Percentiles rank a stretch among this genome's conserved stretches.
Evolutionary conservation across 192 early-diverging fungal species (phyloP).

Genomic region (Coemansia sp.): DNA sequence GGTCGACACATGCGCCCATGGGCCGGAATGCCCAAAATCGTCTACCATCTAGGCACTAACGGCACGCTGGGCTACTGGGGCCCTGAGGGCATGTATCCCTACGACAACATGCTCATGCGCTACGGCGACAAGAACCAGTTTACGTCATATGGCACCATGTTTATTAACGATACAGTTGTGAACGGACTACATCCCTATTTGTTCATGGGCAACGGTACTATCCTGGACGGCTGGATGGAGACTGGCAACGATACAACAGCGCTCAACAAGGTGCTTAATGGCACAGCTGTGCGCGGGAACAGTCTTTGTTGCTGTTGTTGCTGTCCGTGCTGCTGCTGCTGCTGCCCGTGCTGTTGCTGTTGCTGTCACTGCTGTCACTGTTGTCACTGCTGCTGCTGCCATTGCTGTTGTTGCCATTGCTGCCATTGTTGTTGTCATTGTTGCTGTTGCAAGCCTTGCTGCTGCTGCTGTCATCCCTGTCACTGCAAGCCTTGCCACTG

Average conservation of each 20-base stretch:
- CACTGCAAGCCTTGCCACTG: slow-evolving; percentile 42
- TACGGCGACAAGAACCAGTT: slow-evolving; percentile 46
- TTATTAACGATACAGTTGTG: slow-evolving; percentile 46
- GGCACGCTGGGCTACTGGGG: slow-evolving; percentile 45
- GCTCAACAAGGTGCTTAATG: slow-evolving; percentile 38
- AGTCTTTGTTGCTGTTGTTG: slow-evolving; percentile 28
- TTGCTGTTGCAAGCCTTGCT: slow-evolving; percentile 47
- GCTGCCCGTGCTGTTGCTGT: slow-evolving; percentile 29
- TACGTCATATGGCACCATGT: slow-evolving; percentile 47
- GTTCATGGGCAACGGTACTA: slow-evolving; percentile 46
- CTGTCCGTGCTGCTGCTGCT: slow-evolving; percentile 25
- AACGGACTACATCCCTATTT: slow-evolving; percentile 43
- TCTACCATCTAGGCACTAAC: slow-evolving; percentile 32
- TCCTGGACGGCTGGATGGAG: slow-evolving; percentile 50
- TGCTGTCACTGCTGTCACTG: slow-evolving; percentile 27
- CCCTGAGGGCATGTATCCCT: slow-evolving; percentile 46
- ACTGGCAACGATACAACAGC: slow-evolving; percentile 42
- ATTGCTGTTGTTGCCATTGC: slow-evolving; percentile 37
- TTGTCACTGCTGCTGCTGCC: slow-evolving; percentile 30
- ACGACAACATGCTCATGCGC: slow-evolving; percentile 40
- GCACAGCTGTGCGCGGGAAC: slow-evolving; percentile 32
- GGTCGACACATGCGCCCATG: slow-evolving; percentile 27
- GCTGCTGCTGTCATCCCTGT: slow-evolving; percentile 43
- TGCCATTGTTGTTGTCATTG: slow-evolving; percentile 53
- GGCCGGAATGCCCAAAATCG: slow-evolving; percentile 33